Evolutionary conservation across 805 yeast species (phyloP), one percentile per base, ranked within the genome.

Genomic region (Candida insectalens): DNA sequence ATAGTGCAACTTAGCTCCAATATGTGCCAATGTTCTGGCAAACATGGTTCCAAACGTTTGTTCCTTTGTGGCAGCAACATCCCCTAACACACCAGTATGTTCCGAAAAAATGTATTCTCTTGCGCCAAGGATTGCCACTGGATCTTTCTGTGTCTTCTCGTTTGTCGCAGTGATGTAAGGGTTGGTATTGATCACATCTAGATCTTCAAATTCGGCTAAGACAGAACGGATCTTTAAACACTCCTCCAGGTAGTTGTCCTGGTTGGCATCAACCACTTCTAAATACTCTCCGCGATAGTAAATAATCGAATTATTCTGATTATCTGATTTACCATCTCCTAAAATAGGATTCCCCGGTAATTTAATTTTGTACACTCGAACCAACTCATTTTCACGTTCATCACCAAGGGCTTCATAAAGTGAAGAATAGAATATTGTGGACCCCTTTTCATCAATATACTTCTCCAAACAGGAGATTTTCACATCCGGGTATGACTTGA

Each of bases 261-360:
- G 97, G 47, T 89, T 89, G 1, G 97, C 95, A 65, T 89, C 97
- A 38, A 89, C 77, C 3, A 88, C 87, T 61, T 89, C 96, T 43
- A 89, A 79, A 52, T 87, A 88, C 51, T 89, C 97, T 16, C 97
- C 97, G 36, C 97, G 72, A 54, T 82, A 79, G 58, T 83, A 89
- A 10, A 88, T 77, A 26, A 89, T 53, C 2, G 94, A 75, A 53
- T 83, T 83, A 51, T 89, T 89, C 59, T 89, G 97, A 54, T 89
- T 89, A 54, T 89, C 97, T 12, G 96, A 79, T 54, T 89, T 89
- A 23, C 97, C 97, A 58, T 89, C 97, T 19, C 97, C 97, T 29
- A 88, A 62, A 34, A 89, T 89, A 9, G 97, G 97, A 58, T 89
- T 81, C 12, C 97, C 97, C 3, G 95, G 82, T 10, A 89, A 65